Evolutionary conservation across 768 basidiomycete genomes (phyloP).

Genomic region (Naematelia aurantialba): DNA sequence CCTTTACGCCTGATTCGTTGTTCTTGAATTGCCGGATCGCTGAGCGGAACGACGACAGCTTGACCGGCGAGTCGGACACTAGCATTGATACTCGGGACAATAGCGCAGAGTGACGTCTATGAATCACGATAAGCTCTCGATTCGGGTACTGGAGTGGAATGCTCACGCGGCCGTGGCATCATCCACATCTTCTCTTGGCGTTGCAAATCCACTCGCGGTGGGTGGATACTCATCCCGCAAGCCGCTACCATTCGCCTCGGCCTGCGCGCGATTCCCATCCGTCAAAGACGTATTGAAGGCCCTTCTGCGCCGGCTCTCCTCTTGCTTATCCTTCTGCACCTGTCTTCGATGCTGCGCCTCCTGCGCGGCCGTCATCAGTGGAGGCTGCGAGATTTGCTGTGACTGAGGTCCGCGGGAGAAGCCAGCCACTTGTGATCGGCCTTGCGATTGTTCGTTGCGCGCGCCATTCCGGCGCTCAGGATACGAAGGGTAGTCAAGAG

Average conservation of each 20-base stretch:
- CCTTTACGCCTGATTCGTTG: conserved; percentile 73
- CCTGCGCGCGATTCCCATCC: background rate
- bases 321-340: conserved; percentile 30
- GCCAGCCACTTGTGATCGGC: conserved; percentile 13
- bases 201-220: conserved; percentile 31
- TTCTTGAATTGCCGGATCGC: conserved; percentile 73
- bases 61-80: conserved; percentile 49
- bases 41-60: conserved; percentile 56
- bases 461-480: conserved; percentile 17
- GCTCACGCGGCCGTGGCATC: conserved; percentile 46
- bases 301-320: conserved; percentile 31
- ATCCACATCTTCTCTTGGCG: conserved; percentile 44
- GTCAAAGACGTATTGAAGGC: conserved; percentile 45
- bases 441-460: conserved; percentile 13
- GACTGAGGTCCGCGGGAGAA: conserved; percentile 27
- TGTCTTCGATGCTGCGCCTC: conserved; percentile 37
- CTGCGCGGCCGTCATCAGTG: conserved; percentile 32
- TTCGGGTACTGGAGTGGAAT: background rate
- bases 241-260: background rate
- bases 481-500: conserved; percentile 33
- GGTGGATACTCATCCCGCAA: background rate
- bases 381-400: conserved; percentile 31
- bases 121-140: background rate
- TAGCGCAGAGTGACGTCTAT: conserved; percentile 66
- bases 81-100: conserved; percentile 58